Base-by-base conservation (phyloP, 495 filamentous ascomycete species). In the Podospora pseudopauciseta region DNA sequence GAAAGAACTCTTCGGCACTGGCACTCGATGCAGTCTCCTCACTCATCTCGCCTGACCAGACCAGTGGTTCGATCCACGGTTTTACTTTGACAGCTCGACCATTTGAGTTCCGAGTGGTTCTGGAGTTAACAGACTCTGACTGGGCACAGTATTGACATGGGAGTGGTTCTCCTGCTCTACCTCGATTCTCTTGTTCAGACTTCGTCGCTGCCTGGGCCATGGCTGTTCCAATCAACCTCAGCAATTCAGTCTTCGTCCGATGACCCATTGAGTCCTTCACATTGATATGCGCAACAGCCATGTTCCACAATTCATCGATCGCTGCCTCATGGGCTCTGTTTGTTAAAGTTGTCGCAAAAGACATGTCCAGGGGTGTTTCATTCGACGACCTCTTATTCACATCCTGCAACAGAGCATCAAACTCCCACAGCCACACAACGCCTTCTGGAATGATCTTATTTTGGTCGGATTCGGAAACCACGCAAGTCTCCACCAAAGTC, bases 101-200 rank as follows among this genome's bases (percentile, higher is more conserved):
- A 2, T 58, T 19, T 23, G 9, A n/a, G 16, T 20, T 53, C 1
- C 65, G 65, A 26, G 60, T 18, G 6, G 27, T 5, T n/a, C 0
- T 26, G 5, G 20, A n/a, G 30, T 68, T 63, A 27, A 58, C 55
- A 5, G 60, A 59, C 44, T 54, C 60, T 13, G 66, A 63, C 28
- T 68, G 60, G 23, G 66, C 28, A 60, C 60, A 68, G 60, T 63
- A 63, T 53, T 26, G 23, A 30, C 66, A 68, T 4, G 66, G 60
- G 3, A 68, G 53, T 26, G 56, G 16, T 20, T 4, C 13, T 58
- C 56, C 56, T 27, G 0, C 56, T 9, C 18, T 2, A 16, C 20
- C 19, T 27, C 56, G 5, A 0, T 5, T 18, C 18, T 58, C 39
- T 11, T 20, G 13, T 5, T 27, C 0, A 16, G n/a, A 27, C 56